Percentiles rank a stretch among this genome's conserved stretches.
These are phyloP conservation scores for Hyphopichia fennica DNA, from an alignment of 1,139 yeast species.

Conservation along the genomic window DNA sequence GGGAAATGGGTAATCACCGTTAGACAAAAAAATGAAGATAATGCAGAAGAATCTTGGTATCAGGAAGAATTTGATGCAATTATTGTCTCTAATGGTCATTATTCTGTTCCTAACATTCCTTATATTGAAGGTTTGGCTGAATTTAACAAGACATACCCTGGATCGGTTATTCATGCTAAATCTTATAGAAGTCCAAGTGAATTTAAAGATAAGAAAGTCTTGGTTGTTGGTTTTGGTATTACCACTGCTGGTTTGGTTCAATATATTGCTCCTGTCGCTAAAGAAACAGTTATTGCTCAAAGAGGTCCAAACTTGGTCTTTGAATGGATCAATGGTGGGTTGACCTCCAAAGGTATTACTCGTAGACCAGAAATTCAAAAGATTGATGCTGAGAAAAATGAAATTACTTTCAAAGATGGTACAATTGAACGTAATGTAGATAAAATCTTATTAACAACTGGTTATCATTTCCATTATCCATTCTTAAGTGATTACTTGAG, in stretches of 20 bases:
- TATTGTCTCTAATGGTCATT: slow-evolving; percentile 56
- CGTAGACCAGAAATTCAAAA: slow-evolving; percentile 28
- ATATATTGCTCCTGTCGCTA: slow-evolving; percentile 44
- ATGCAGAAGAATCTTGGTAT: slow-evolving; percentile 34
- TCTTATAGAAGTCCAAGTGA: slow-evolving; percentile 52
- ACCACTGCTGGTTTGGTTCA: slow-evolving; percentile 54
- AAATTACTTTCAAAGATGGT: slow-evolving; percentile 30
- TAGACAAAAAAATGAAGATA: slow-evolving; percentile 20
- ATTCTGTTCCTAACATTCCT: slow-evolving; percentile 52
- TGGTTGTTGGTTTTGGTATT: slow-evolving; percentile 52
- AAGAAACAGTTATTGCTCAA: slow-evolving; percentile 37
- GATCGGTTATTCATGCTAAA: slow-evolving; percentile 57
- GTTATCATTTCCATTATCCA: slow-evolving; percentile 39
- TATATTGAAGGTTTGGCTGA: slow-evolving; percentile 50
- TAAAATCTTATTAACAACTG: slow-evolving; percentile 34
- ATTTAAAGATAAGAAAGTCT: slow-evolving; percentile 41
- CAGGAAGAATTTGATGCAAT: slow-evolving; percentile 48
- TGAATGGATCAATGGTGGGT: slow-evolving; percentile 35
- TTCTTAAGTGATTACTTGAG: slow-evolving; percentile 22
- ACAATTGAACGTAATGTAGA: slow-evolving; percentile 23
- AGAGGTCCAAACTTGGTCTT: slow-evolving; percentile 29
- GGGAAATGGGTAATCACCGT: slow-evolving; percentile 47
- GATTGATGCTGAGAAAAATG: slow-evolving; percentile 24
- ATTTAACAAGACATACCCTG: slow-evolving; percentile 47
- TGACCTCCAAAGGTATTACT: slow-evolving; percentile 34